phyloP scores from a whole-genome alignment of 371 early-diverging fungal species.

The Haplosporangium sp. region DNA sequence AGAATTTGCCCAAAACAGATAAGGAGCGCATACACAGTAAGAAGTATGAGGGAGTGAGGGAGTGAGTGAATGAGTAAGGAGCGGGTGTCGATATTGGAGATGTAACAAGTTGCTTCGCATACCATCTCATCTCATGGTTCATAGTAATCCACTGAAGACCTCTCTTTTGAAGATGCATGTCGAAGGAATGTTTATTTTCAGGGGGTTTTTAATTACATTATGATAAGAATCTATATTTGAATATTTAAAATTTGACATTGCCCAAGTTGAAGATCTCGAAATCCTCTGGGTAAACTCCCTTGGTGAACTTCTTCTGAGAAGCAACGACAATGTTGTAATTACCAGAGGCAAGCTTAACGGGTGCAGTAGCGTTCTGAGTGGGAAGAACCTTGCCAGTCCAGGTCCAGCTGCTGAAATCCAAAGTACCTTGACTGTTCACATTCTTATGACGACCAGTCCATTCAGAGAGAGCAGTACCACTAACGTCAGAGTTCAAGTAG shows the following conservation, averaged over 20 bases:
- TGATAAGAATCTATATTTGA: neutral
- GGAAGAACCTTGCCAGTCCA: conserved; percentile 33
- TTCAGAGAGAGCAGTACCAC: conserved; percentile 13
- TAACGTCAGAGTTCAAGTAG: conserved; percentile 19
- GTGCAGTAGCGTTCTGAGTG: conserved; percentile 15
- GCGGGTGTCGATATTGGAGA: no score
- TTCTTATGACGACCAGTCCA: conserved; percentile 25
- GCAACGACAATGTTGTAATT: conserved; percentile 26
- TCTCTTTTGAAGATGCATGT: no score
- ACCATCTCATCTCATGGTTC: no score
- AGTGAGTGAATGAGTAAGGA: no score
- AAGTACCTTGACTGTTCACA: conserved; percentile 13
- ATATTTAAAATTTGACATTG: conserved; percentile 12
- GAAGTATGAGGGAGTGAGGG: no score
- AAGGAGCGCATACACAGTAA: no score
- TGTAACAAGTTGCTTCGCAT: no score
- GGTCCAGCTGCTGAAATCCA: conserved; percentile 16
- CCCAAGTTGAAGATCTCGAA: conserved; percentile 36
- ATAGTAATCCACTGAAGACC: no score
- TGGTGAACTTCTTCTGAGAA: conserved; percentile 47
- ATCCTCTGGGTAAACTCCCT: conserved; percentile 41
- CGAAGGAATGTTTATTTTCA: no score
- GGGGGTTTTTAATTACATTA: neutral
- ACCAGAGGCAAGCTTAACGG: conserved; percentile 7
- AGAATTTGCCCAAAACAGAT: no score